Evolutionary conservation across 768 basidiomycete genomes (phyloP), one percentile per base, ranked within the genome.

Genomic region (Lanmaoa rubissima): DNA sequence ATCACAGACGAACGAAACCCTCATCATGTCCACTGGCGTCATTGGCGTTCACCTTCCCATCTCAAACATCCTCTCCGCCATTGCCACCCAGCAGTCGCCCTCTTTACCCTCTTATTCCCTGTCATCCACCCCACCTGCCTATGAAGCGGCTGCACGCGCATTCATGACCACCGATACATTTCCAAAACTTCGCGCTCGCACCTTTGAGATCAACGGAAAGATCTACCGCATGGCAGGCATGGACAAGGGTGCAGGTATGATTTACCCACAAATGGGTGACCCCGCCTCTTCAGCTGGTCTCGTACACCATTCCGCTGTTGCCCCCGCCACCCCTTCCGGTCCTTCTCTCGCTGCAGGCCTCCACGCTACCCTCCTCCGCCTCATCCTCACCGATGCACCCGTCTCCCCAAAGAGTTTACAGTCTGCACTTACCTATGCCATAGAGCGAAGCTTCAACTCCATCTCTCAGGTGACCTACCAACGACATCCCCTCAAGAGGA

Each of bases 81-180:
- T 98, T 61, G 76, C 78, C 8, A 75, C 82, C 1, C 78, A 81
- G 51, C 57, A 64, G 9, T 64, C 66, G 3, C 43, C 69, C 4
- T 53, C 36, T 26, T 61, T 61, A 1, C 52, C 73, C 0, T 65
- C 74, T 8, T 69, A 76, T 31, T 73, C 76, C 1, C 81, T 94
- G 9, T 80, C 80, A 0, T 74, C 80, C 10, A 79, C 83, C 32
- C 91, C 93, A 63, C 69, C 77, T 16, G 82, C 89, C 24, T 99
- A 95, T 92, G 84, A 93, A 61, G 80, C 82, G 16, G 86, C 89
- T 0, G 92, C 96, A 1, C 81, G 85, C 54, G 93, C 94, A 9
- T 98, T 98, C 79, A 98, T 98, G 96, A 99, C 97, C 24, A 98
- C 97, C 4, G 97, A 98, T 72, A 98, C 95, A 17, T 99, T 99